Percentiles rank a stretch among this genome's conserved stretches.
These are phyloP conservation scores for Falciphora oryzae DNA, from an alignment of 2,329 filamentous ascomycete species.

Conservation along the genomic window DNA sequence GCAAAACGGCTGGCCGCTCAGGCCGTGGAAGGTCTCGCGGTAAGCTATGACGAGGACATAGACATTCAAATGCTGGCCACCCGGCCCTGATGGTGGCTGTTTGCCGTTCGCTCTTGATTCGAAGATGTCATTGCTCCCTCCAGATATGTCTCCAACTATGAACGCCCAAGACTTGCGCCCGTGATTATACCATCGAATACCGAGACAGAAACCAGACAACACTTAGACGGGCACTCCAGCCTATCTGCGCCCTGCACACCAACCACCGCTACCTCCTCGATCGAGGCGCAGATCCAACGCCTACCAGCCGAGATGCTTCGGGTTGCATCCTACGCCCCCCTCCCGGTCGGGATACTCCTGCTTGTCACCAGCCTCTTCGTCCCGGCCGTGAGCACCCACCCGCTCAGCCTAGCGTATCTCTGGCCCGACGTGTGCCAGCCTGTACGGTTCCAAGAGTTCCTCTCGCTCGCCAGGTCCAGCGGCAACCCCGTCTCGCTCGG, in stretches of 20 bases:
- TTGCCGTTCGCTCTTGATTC: background rate
- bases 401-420: conserved; percentile 1
- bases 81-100: background rate
- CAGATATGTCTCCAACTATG: background rate
- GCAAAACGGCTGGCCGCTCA: background rate
- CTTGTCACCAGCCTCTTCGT: background rate
- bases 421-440: conserved; percentile 11
- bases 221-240: background rate
- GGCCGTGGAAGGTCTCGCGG: background rate
- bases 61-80: background rate
- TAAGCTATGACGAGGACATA: background rate
- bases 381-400: conserved; percentile 3
- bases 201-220: too few relatives aligned
- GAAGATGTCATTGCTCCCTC: background rate
- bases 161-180: background rate
- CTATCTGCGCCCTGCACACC: background rate
- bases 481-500: conserved; percentile 10
- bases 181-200: background rate
- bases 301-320: background rate
- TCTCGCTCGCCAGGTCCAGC: conserved; percentile 6
- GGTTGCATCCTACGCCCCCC: background rate
- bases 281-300: background rate
- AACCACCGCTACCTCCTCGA: background rate
- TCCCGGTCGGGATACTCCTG: background rate
- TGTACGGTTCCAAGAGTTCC: conserved; percentile 8